These are phyloP conservation scores for Citeromyces matritensis DNA, from an alignment of 805 yeast species.

Conservation along the genomic window DNA sequence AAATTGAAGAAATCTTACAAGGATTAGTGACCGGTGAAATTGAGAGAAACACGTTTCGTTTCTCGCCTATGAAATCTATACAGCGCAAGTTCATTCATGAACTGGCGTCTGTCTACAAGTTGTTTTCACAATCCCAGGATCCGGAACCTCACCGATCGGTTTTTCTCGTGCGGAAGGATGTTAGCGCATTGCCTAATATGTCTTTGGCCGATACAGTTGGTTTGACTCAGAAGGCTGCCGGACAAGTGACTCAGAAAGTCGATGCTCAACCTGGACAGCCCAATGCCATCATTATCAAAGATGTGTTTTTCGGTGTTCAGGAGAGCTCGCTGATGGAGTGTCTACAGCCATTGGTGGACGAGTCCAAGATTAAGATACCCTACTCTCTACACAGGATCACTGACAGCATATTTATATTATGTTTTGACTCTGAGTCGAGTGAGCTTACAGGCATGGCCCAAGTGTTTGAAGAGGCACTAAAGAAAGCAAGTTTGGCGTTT, in stretches of 20 bases:
- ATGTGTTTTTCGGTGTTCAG: conserved; percentile 37
- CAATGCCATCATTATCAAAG: conserved; percentile 33
- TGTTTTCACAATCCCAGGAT: conserved; percentile 66
- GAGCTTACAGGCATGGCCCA: conserved; percentile 25
- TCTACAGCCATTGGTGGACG: conserved; percentile 11
- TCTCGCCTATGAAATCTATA: conserved; percentile 57
- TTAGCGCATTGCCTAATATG: conserved; percentile 22
- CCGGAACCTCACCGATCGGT: conserved; percentile 70
- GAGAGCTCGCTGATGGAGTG: conserved; percentile 23
- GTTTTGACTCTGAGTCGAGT: conserved; percentile 18
- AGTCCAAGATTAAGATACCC: conserved; percentile 9
- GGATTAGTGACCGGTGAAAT: conserved; percentile 27
- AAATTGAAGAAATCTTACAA: conserved; percentile 39
- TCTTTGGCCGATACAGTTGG: conserved; percentile 29
- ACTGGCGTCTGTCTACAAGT: conserved; percentile 39
- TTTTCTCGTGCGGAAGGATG: conserved; percentile 25
- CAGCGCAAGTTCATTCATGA: conserved; percentile 64
- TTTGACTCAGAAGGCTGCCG: conserved; percentile 14
- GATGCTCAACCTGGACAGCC: conserved; percentile 12
- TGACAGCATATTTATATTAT: conserved; percentile 24
- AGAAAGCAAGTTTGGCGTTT: conserved; percentile 29
- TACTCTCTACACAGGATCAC: conserved; percentile 22
- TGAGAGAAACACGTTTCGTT: conserved; percentile 29
- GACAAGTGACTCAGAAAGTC: conserved; percentile 11
- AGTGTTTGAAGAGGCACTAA: conserved; percentile 15